Evolutionary conservation across 345 rosid genomes (phyloP), one percentile per base, ranked within the genome.

Genomic region (Excoecaria cochinchinensis): DNA sequence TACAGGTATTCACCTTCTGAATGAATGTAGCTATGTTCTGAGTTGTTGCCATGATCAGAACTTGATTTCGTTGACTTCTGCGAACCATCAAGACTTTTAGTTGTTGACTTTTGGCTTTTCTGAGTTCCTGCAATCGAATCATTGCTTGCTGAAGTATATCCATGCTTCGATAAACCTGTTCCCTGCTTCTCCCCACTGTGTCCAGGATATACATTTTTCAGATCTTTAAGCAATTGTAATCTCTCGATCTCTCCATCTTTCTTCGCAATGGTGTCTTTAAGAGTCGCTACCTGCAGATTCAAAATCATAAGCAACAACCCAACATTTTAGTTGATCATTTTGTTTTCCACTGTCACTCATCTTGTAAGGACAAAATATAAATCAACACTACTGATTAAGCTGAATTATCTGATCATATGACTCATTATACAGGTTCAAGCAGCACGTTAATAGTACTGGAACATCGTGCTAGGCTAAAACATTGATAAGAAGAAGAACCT

Each of bases 221-320:
- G 78, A 78, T 88, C 92, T 69, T 90, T 91, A n/a, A 74, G 81
- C 69, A 82, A 63, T 31, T 89, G 92, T 80, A 95, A 78, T 61
- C 90, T 82, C 80, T 90, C 98, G 48, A 95, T 93, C 86, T 95
- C 98, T 15, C 90, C 97, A 48, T 95, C 97, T 75, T 91, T 90
- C 74, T 85, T 90, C 2, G 89, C 74, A 46, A 93, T 85, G n/a
- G 87, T 91, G 80, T 95, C 92, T 82, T 87, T 90, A 48, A 95
- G 96, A 74, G 93, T 86, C 77, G 88, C 85, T 78, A 95, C 85
- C 99, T 95, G 76, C 67, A 77, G 39, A 50, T 0, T 13, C 24
- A 19, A 47, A 5, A n/a, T 68, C 31, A 25, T 24, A 25, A 67
- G 36, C 25, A 67, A 67, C 21, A 16, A 4, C 15, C 21, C 15